Evolutionary conservation across 2,329 filamentous ascomycete species (phyloP), one percentile per base, ranked within the genome.

Genomic region (Cladosporium austrohemisphaericum): DNA sequence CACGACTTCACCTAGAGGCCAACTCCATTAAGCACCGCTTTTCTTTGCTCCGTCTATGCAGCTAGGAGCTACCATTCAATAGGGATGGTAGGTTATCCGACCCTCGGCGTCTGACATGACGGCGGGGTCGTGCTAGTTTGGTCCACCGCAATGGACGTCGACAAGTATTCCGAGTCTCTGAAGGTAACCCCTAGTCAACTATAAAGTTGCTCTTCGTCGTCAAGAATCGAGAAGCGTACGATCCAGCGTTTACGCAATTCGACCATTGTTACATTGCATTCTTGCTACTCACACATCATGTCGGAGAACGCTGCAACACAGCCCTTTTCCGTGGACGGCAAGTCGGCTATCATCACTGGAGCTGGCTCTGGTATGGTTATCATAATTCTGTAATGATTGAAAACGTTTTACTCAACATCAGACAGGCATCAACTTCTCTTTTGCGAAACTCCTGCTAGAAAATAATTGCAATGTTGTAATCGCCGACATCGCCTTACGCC

Each of bases 371-470:
- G 73, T 9, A 41, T 5, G 19, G 3, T 2, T 2, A 8, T 8
- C 23, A 3, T 31, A 20, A 7, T 10, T 9, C 19, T 5, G 19
- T 22, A 20, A 19, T 10, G 36, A 20, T 11, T 25, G 16, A 7
- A 22, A n/a, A 4, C 3, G 11, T 11, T 3, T 19, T 6, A 31
- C 31, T 45, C 8, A 35, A 29, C 11, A 8, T 4, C 13, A 11
- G 1, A n/a, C 52, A 76, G 74, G 74, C 13, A 76, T 76, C 55
- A 74, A 72, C 56, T 66, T 68, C 54, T 66, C 57, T 55, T 76
- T 77, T 55, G 68, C 74, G 10, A 58, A 64, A 14, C 60, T 75
- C 1, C 69, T 77, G 11, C 68, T 76, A 16, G 61, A 65, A 0
- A 58, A 60, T 9, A 68, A 69, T 52, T 76, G 73, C 65, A 74